Percentiles rank a stretch among this genome's conserved stretches.
Evolutionary conservation across 352 stramenopile species (phyloP).

Genomic region (Achlya hypogyna): DNA sequence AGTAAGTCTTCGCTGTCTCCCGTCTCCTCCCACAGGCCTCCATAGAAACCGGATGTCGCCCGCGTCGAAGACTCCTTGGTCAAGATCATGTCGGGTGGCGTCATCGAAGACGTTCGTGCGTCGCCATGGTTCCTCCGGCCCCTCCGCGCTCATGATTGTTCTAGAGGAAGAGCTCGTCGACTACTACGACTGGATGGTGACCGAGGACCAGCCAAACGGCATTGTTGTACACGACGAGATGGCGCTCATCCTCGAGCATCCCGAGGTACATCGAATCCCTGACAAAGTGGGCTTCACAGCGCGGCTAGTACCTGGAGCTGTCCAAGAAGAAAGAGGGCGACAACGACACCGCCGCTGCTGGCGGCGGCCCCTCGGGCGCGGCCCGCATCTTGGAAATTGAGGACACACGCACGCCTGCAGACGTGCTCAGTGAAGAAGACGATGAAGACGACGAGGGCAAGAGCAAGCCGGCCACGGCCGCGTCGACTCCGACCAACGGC

Average conservation of each 20-base stretch:
- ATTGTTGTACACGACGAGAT: constrained; percentile 68
- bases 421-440: background rate
- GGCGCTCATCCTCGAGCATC: constrained; percentile 66
- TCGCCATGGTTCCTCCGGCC: background rate
- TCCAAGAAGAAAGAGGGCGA: background rate
- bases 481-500: background rate
- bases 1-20: constrained; percentile 25
- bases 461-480: background rate
- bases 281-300: background rate
- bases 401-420: background rate
- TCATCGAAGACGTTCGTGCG: constrained; percentile 70
- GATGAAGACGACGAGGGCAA: background rate
- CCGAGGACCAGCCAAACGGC: constrained; percentile 61
- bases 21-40: background rate
- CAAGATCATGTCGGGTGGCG: constrained; percentile 61
- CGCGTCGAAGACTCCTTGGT: constrained; percentile 77
- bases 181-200: constrained; percentile 81
- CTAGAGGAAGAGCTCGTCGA: constrained; percentile 76
- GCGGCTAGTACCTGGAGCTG: background rate
- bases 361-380: too few species aligned
- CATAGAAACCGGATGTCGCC: constrained; percentile 68
- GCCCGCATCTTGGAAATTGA: background rate
- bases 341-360: too few species aligned
- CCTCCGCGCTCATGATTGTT: background rate
- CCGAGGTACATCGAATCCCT: background rate